Evolutionary conservation across 2,329 filamentous ascomycete genomes (phyloP), one percentile per base, ranked within the genome.

Genomic region (Albifimbria verrucaria): DNA sequence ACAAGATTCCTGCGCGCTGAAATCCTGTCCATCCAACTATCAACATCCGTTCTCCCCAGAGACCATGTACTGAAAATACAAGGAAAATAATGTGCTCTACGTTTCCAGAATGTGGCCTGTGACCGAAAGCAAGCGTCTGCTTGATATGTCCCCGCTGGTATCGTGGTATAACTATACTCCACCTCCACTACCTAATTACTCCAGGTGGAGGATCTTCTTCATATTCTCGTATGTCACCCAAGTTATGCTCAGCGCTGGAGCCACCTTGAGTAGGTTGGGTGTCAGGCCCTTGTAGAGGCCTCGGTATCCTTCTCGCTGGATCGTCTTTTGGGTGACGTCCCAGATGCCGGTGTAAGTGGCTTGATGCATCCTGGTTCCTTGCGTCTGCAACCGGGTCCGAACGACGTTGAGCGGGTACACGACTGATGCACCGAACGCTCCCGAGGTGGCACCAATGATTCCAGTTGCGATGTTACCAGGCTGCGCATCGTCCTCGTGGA

Each of bases 371-470:
- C 86, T 82, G 1, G 94, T 97, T 51, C 94, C 94, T 72, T 97
- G 94, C 11, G 91, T 95, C 73, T 99, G 94, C 57, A 97, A 75
- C 60, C 93, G 81, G 4, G 94, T 99, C 53, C 94, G 86, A 21
- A 99, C 82, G 48, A 99, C 85, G 66, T 99, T 99, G 60, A 99
- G 77, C 0, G 94, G 94, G 66, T 99, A 99, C 32, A 99, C 94
- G 12, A 93, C 83, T n/a, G 87, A 90, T 3, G 94, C 94, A 56
- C 94, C 92, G 55, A 97, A 87, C 1, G 93, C 93, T 42, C 94
- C 94, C 43, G 91, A 96, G 48, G 90, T 87, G 4, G 92, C 94
- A 48, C 94, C 94, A 65, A 97, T 95, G 41, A 89, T 82, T 48
- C 91, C 94, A 5, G 93, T 94, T 26, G 86, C 82, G 61, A 97